Evolutionary conservation across 768 basidiomycete species (phyloP), one percentile per base, ranked within the genome.

Genomic region (Boletus edulis): DNA sequence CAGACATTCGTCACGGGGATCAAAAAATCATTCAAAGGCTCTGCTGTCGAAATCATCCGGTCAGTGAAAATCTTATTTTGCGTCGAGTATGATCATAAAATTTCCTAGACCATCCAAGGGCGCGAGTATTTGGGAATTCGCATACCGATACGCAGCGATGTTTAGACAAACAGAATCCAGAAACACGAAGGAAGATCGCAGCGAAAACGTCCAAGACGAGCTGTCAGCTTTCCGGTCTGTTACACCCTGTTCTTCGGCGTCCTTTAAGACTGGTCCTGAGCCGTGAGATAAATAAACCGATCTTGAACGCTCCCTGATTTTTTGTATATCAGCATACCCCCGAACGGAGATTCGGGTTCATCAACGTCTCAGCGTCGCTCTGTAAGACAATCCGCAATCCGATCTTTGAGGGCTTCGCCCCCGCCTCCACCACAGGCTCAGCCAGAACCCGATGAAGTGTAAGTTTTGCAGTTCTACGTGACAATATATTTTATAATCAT

Each of bases 391-490:
- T 65, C 66, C 20, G 66, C 53, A 44, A 58, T 64, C n/a, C 62
- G 64, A 40, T 51, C 58, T n/a, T 46, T 46, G 38, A 57, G 42
- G 31, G 18, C 45, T 45, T 51, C 59, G 17, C 58, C 62, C 15
- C 58, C 62, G 32, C 79, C 78, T 51, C 73, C 73, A 27, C 57
- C 46, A 11, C 43, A 52, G 58, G 48, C 67, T 44, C 62, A 70
- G 17, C 53, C 58, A 35, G 82, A 87, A 57, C 74, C 76, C 4
- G 87, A 90, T 59, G 86, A 90, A 76, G 72, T 89, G 87, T 87
- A 72, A 50, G 80, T 20, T 29, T 47, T 39, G 45, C 29, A 22
- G 42, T 46, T 11, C 34, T 38, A 13, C 41, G 24, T 20, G 29
- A 50, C 50, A 32, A 38, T 50, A 24, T 47, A 4, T 45, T 54